phyloP scores from a whole-genome alignment of 768 basidiomycete species.

The Boletus sp. region DNA sequence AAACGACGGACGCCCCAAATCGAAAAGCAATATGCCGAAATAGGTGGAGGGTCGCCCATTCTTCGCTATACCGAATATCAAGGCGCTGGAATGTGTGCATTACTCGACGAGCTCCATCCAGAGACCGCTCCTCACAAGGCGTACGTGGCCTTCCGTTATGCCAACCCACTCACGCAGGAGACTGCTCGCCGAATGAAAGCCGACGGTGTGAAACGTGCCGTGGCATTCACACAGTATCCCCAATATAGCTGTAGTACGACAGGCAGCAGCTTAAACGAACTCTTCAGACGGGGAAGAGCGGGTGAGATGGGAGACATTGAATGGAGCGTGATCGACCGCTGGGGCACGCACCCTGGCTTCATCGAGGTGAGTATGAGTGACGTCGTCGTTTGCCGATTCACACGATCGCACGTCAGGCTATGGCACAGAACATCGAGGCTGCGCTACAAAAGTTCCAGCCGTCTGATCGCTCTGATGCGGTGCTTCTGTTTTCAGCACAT shows the following conservation, averaged over 20 bases:
- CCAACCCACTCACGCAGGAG: slow-evolving; percentile 81
- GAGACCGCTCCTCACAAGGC: slow-evolving; percentile 92
- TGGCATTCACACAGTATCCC: slow-evolving; percentile 98
- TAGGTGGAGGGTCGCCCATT: slow-evolving; percentile 97
- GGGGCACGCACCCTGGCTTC: slow-evolving; percentile 94
- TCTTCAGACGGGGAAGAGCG: slow-evolving; percentile 64
- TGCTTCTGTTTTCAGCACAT: slow-evolving; percentile 94
- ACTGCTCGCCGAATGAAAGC: slow-evolving; percentile 79
- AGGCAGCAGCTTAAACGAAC: slow-evolving; percentile 94
- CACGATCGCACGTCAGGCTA: slow-evolving; percentile 53
- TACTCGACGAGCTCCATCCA: slow-evolving; percentile 94
- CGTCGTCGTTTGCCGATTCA: neutral
- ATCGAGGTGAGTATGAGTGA: slow-evolving; percentile 69
- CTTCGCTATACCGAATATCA: slow-evolving; percentile 85
- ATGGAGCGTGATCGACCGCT: slow-evolving; percentile 98
- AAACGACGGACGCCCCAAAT: slow-evolving; percentile 87
- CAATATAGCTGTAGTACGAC: slow-evolving; percentile 99
- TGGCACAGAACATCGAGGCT: slow-evolving; percentile 83
- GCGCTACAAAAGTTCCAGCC: slow-evolving; percentile 78
- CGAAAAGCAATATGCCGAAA: slow-evolving; percentile 90
- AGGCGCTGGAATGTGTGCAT: slow-evolving; percentile 83
- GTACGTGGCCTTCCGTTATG: slow-evolving; percentile 96
- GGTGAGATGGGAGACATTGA: slow-evolving; percentile 69
- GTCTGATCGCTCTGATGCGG: slow-evolving; percentile 67
- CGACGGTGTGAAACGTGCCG: slow-evolving; percentile 88